These are phyloP conservation scores for Amanita jacksonii DNA, from an alignment of 768 basidiomycete species.

Conservation along the genomic window DNA sequence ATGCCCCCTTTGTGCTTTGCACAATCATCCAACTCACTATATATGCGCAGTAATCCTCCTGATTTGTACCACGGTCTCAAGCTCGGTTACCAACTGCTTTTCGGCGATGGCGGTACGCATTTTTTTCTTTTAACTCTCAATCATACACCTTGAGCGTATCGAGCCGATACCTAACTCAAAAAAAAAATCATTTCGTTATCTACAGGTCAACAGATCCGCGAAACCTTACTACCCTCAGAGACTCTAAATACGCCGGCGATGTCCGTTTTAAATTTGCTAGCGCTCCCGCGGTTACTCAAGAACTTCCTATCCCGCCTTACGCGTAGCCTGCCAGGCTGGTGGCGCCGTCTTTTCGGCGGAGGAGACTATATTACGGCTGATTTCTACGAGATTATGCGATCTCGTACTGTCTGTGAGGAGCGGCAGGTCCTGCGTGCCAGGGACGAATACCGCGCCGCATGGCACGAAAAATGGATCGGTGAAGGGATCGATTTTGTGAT, in stretches of 20 bases:
- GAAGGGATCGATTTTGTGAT: slow-evolving; percentile 53
- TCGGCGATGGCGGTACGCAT: slow-evolving; percentile 44
- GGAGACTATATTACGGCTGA: slow-evolving; percentile 28
- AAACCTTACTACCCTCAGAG: slow-evolving; percentile 22
- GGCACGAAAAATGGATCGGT: slow-evolving; percentile 37
- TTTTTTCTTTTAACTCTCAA: slow-evolving; percentile 2
- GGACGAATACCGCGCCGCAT: slow-evolving; percentile 32
- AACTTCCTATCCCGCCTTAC: slow-evolving; percentile 23
- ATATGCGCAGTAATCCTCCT: slow-evolving; percentile 28
- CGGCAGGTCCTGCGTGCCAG: slow-evolving; percentile 37
- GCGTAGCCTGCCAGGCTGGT: slow-evolving; percentile 29
- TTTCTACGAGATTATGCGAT: slow-evolving; percentile 29
- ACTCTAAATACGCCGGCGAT: slow-evolving; percentile 19
- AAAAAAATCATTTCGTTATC: background rate
- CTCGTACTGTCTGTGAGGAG: slow-evolving; percentile 42
- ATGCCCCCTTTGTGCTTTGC: too few species aligned
- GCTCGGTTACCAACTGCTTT: slow-evolving; percentile 44
- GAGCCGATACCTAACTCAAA: slow-evolving; percentile 5
- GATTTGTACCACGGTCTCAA: slow-evolving; percentile 38
- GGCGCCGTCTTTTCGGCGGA: slow-evolving; percentile 26
- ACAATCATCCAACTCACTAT: too few species aligned
- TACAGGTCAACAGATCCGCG: slow-evolving; percentile 37
- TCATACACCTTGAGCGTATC: slow-evolving; percentile 3
- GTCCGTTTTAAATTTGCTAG: slow-evolving; percentile 17
- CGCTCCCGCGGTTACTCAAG: slow-evolving; percentile 26